Evolutionary conservation across 257 asterid species (phyloP), one percentile per base, ranked within the genome.

Genomic region (Petunia secreta): DNA sequence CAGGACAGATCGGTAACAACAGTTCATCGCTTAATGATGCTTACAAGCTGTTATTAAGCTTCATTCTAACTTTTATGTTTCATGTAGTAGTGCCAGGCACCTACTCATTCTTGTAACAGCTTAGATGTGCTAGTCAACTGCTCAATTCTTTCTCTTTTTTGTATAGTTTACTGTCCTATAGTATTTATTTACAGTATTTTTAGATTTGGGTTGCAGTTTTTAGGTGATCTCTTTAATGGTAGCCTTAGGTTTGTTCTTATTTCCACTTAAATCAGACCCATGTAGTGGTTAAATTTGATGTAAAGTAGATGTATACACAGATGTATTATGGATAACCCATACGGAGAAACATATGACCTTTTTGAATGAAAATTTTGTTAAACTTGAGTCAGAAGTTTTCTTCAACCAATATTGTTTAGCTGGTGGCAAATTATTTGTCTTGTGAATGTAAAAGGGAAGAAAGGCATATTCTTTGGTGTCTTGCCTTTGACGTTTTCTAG

Each of bases 1-100:
- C 98, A 0, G 97, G 96, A 67, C 93, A 86, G 80, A 65, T 89
- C 10, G 84, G 55, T 81, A 80, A 82, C 75, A 87, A 36, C 15
- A 81, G 76, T 58, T 84, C 95, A 48, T 60, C 75, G 36, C 44
- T 57, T 5, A 6, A 10, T 10, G 68, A 85, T 79, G 81, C 85
- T 54, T 71, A 15, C 82, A 83, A 75, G 80, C 15, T 82, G 76
- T 73, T 87, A 71, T 52, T 64, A 43, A 65, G 75, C 10, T 46
- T 77, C 54, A 44, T 79, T 14, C 34, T 85, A 39, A 83, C 87
- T 84, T 82, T 86, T 67, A 67, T 90, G 59, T 79, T 92, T 85
- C 91, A 87, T 65, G 80, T 84, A 34, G 80, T 85, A 73, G 82
- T 82, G 63, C 86, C 85, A 37, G 88, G 88, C 68, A 81, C 67